Conservation (phyloP, 2,329 filamentous ascomycete genomes). For the Lizonia empirigonia region DNA sequence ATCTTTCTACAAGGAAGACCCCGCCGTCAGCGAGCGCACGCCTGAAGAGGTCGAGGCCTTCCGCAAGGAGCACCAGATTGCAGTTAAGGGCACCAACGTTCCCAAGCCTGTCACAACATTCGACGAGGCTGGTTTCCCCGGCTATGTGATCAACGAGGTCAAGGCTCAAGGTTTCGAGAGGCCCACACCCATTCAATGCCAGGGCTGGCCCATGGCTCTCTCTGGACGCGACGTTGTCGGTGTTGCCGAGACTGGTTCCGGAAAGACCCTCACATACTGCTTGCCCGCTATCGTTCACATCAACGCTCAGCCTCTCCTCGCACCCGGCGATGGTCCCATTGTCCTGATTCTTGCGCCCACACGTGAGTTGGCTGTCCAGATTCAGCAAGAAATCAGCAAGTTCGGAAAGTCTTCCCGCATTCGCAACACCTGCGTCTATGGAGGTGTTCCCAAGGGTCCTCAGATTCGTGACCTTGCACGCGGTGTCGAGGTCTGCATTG, state of each 20-base stretch:
- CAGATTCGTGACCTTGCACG: slow-evolving; percentile 94
- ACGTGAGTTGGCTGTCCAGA: slow-evolving; percentile 97
- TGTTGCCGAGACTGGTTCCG: slow-evolving; percentile 98
- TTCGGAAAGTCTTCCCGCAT: slow-evolving; percentile 98
- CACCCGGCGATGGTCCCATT: slow-evolving; percentile 93
- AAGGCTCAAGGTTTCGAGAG: slow-evolving; percentile 96
- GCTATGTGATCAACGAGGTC: slow-evolving; percentile 97
- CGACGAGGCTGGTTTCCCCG: slow-evolving; percentile 95
- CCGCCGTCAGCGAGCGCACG: slow-evolving; percentile 75
- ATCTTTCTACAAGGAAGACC: slow-evolving; percentile 97
- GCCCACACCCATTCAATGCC: slow-evolving; percentile 95
- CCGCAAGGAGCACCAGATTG: slow-evolving; percentile 82
- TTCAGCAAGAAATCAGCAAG: slow-evolving; percentile 97
- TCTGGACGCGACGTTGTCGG: slow-evolving; percentile 97
- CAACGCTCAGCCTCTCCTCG: slow-evolving; percentile 95
- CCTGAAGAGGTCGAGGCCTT: slow-evolving; percentile 84
- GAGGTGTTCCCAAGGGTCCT: slow-evolving; percentile 95
- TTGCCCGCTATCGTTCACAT: slow-evolving; percentile 98
- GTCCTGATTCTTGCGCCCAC: slow-evolving; percentile 95
- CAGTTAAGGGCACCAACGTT: slow-evolving; percentile 77
- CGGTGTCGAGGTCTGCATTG: slow-evolving; percentile 98
- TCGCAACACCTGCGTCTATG: slow-evolving; percentile 98
- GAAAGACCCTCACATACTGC: slow-evolving; percentile 98
- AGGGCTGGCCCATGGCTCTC: slow-evolving; percentile 98
- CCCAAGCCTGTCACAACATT: slow-evolving; percentile 96